Base-by-base conservation (phyloP, 2,329 filamentous ascomycete species). In the Lachnellula cervina region DNA sequence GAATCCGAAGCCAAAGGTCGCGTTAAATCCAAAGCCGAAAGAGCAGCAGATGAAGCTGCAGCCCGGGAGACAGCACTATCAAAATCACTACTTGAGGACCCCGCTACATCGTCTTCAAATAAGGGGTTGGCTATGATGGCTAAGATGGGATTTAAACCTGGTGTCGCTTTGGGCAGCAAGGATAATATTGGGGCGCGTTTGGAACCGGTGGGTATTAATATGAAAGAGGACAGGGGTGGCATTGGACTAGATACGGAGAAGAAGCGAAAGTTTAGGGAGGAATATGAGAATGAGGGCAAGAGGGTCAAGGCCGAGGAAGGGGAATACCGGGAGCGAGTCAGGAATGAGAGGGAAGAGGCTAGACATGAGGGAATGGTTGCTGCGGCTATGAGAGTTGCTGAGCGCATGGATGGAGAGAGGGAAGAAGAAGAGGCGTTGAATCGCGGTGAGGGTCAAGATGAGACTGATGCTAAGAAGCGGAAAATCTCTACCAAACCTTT, bases 61-160 rank as follows among this genome's bases (percentile, higher is more conserved):
- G 83, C 83, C 16, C 86, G 90, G 51, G 89, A 97, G 70, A 82
- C 80, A 38, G 90, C 89, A 0, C 81, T 97, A 25, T 80, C 85
- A 4, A 88, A 76, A n/a, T 89, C 87, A 5, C 77, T 94, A 49
- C 76, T 96, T 6, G 81, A 85, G 19, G 70, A 74, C 40, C 72
- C 76, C 5, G 71, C 71, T 16, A 61, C 48, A 14, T 74, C 80
- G 16, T 79, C 82, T 49, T 81, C 80, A 64, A 95, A 86, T 74
- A 97, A 97, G 69, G 94, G 93, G 1, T 83, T 95, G 59, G 84
- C 89, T 62, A 97, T 99, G 90, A 96, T 99, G 92, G 87, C 90
- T 21, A 93, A 90, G 72, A 89, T 99, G 79, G 94, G 94, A 0
- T 99, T 95, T 75, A 87, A 84, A 56, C 77, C 82, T 19, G 91